Conservation (phyloP, 2,329 filamentous ascomycete species). For the Nannizziopsis barbatae region DNA sequence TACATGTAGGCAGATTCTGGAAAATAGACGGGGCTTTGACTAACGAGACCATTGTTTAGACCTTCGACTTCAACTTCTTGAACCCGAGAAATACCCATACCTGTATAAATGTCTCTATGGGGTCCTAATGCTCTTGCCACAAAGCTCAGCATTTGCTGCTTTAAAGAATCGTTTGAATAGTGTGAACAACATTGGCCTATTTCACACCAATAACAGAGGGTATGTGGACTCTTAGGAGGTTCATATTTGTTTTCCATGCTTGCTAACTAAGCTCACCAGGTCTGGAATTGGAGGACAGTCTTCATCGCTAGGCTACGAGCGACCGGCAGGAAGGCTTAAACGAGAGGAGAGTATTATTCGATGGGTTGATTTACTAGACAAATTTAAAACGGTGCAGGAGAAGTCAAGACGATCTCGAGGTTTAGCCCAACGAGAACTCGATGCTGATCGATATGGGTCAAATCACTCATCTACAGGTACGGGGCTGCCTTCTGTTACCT, state of each 20-base stretch:
- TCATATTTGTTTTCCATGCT: background rate
- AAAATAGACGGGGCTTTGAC: background rate
- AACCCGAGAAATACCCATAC: slow-evolving; percentile 88
- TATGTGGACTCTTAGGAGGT: slow-evolving; percentile 43
- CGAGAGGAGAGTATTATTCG: slow-evolving; percentile 75
- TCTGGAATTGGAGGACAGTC: slow-evolving; percentile 3
- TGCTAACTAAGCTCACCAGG: background rate
- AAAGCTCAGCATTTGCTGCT: slow-evolving; percentile 92
- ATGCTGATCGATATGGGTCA: slow-evolving; percentile 39
- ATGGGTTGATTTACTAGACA: slow-evolving; percentile 87
- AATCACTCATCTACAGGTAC: slow-evolving; percentile 24
- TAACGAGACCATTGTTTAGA: slow-evolving; percentile 44
- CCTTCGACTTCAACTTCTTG: slow-evolving; percentile 82
- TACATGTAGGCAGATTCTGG: slow-evolving; percentile 55
- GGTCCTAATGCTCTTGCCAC: slow-evolving; percentile 92
- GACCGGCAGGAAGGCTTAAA: slow-evolving; percentile 56
- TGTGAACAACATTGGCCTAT: slow-evolving; percentile 90
- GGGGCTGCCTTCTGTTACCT: slow-evolving; percentile 1
- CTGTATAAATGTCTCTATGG: slow-evolving; percentile 97
- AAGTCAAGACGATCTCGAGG: slow-evolving; percentile 62
- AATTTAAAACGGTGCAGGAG: slow-evolving; percentile 87
- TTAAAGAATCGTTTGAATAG: slow-evolving; percentile 94
- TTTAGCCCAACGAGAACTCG: slow-evolving; percentile 36
- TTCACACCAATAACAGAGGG: slow-evolving; percentile 72
- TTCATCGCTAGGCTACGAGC: slow-evolving; percentile 48